Evolutionary conservation across 495 filamentous ascomycete genomes (phyloP), one percentile per base, ranked within the genome.

Genomic region (Wilcoxina mikolae): DNA sequence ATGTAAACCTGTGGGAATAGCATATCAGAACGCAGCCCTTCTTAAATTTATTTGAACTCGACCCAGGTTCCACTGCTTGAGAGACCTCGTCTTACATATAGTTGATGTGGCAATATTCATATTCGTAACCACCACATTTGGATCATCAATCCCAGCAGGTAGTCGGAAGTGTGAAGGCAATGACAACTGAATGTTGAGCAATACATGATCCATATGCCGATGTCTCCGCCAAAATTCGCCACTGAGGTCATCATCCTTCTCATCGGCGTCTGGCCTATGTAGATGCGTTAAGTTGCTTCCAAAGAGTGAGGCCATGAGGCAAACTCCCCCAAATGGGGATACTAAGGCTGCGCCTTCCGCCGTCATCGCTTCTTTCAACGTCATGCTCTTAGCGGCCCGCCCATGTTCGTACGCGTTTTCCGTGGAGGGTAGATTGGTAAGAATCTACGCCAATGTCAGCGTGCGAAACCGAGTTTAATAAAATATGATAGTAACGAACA

Each of bases 191-290:
- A 84, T 88, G 60, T 88, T 88, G 45, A 90, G 76, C 3, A 99
- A 74, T 52, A 94, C 85, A 59, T 89, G 89, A 61, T 96, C 91
- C 73, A 95, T 78, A 42, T 78, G 72, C 17, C 91, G 75, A 63
- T 99, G 91, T 2, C 91, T 81, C 60, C 86, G 94, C 91, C 91
- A 99, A 67, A 95, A 99, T 58, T 85, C 83, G 38, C 91, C 90
- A 61, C 94, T 88, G 28, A 95, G 75, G 64, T 96, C 89, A 61
- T 86, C 72, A 11, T 95, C 90, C 43, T 78, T 75, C 55, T 95
- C 86, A 50, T 93, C 80, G 11, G 76, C 71, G 46, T 84, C 83
- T 9, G 90, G 89, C 3, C 93, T 83, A 72, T 99, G 91, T 7
- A 96, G 78, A 69, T 99, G 91, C 20, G 83, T 78, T 15, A 96